Evolutionary conservation across 352 stramenopile species (phyloP).

Genomic region (Chrysophaeum taylorii): DNA sequence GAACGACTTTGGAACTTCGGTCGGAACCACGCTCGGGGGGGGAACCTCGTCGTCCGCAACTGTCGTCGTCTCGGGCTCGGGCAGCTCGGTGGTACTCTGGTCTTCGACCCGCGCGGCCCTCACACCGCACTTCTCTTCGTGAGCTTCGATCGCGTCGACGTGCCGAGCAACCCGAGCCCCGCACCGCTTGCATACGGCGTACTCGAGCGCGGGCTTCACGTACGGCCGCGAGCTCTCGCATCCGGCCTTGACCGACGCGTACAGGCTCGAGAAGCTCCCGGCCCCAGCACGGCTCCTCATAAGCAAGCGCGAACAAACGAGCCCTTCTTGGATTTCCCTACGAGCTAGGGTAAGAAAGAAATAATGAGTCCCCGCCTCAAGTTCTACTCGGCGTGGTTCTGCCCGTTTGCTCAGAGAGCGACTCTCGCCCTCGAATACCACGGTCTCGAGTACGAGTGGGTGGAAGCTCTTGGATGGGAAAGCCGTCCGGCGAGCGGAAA

Average conservation of each 20-base stretch:
- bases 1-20: no score
- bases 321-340: no score
- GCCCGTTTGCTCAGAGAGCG: constrained; percentile 46
- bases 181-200: neutral
- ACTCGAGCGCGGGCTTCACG: neutral
- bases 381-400: constrained; percentile 42
- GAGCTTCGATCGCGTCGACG: neutral
- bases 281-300: no score
- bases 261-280: neutral
- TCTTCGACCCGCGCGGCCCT: neutral
- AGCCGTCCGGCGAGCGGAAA: constrained; percentile 29
- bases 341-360: no score
- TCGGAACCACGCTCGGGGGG: no score
- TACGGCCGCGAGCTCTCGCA: neutral
- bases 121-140: neutral
- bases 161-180: neutral
- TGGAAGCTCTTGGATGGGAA: constrained; percentile 44
- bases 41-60: neutral
- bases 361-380: no score
- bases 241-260: neutral
- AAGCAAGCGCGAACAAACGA: no score
- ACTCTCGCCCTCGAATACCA: constrained; percentile 51
- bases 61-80: neutral
- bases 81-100: no score
- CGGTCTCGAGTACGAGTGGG: constrained; percentile 45